Base-by-base conservation (phyloP, 2,329 filamentous ascomycete species). In the Thelonectria olida region DNA sequence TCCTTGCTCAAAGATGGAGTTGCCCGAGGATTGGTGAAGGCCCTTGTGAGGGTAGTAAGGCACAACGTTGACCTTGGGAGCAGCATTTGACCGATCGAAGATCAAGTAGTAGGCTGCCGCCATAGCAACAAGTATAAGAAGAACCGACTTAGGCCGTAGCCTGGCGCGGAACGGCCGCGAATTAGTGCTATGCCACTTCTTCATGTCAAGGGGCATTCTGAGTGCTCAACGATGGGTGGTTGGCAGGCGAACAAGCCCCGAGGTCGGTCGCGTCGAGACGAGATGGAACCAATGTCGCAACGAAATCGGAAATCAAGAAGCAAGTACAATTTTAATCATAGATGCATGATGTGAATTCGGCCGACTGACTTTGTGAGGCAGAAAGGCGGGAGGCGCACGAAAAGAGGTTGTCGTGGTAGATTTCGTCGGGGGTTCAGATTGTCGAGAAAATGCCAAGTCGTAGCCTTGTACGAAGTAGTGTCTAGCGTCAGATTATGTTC, bases 21-120 rank as follows among this genome's bases (percentile, higher is more conserved):
- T 59, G 50, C 17, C 51, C 22, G 22, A n/a, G 4, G 20, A 19
- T 6, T 45, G 38, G 42, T 39, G 47, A n/a, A 31, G 17, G 23
- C 39, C 38, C 25, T 67, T 56, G 25, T 62, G 61, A 13, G 67
- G 61, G 45, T 53, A 20, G 54, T 60, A 59, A 13, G 68, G 76
- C 9, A 79, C 77, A 20, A 78, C 74, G 49, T 72, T 77, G 38
- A 78, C 70, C 20, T 66, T 71, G 9, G 73, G 68, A 7, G 22
- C 13, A 7, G 53, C 15, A 13, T 69, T 62, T 13, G 77, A 74
- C 19, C 73, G 74, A 61, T 76, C 78, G 57, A 82, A 76, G 19
- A 82, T 63, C 42, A 83, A 64, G 67, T 78, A 81, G 66, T 82
- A 84, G 31, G 81, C 74, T n/a, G 77, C 74, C 19, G 79, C 65